Conservation (phyloP, 2,329 filamentous ascomycete species). For the Ceratocystis papillata region DNA sequence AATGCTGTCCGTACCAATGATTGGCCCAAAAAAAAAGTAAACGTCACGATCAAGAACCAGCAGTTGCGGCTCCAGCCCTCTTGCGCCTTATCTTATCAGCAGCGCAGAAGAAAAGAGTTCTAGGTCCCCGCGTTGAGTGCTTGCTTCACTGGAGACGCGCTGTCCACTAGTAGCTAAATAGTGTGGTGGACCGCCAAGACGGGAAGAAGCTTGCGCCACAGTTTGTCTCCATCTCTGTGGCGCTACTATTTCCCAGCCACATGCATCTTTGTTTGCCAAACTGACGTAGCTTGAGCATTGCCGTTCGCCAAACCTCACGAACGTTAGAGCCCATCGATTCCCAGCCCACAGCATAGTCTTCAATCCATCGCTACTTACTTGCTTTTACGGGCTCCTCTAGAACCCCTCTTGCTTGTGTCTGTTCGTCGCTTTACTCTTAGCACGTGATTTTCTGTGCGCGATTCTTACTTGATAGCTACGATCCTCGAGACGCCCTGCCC, state of each 20-base stretch:
- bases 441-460: neutral
- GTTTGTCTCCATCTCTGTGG: neutral
- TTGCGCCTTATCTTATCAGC: neutral
- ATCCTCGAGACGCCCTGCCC: constrained; percentile 1
- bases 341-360: neutral
- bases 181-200: neutral
- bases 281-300: constrained; percentile 5
- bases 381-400: constrained; percentile 24
- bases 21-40: no score
- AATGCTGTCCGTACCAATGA: no score
- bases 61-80: neutral
- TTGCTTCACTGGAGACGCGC: neutral
- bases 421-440: neutral
- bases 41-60: no score
- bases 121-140: neutral
- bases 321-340: neutral
- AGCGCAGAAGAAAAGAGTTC: neutral
- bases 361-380: neutral
- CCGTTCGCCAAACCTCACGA: neutral
- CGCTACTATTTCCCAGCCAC: neutral
- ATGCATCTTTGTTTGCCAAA: neutral
- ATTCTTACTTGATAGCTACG: neutral
- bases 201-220: neutral
- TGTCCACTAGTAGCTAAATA: neutral
- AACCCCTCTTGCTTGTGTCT: neutral